Percentiles rank a stretch among this genome's conserved stretches.
Conservation (phyloP, 495 filamentous ascomycete genomes). For the Trichocladium antarcticum region DNA sequence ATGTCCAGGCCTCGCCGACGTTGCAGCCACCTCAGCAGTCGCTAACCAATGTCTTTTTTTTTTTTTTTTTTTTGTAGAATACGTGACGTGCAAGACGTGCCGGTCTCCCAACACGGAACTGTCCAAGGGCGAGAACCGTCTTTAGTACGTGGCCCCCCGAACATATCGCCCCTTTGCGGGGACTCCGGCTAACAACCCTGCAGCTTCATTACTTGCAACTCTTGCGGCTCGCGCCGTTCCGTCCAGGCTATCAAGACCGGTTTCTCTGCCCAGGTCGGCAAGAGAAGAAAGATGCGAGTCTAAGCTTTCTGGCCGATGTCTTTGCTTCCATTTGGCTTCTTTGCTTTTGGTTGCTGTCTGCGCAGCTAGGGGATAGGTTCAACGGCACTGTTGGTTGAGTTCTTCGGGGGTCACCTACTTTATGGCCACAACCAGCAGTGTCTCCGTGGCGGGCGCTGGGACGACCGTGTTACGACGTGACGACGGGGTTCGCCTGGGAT, state of each 20-base stretch:
- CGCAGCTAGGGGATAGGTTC: neutral
- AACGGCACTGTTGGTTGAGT: neutral
- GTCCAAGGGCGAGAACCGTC: constrained; percentile 95
- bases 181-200: constrained; percentile 13
- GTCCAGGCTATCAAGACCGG: constrained; percentile 98
- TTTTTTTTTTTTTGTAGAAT: no score
- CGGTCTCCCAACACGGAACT: constrained; percentile 88
- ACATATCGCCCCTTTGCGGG: constrained; percentile 56
- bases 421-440: neutral
- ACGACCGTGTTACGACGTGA: constrained; percentile 8
- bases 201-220: constrained; percentile 44
- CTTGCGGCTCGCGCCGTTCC: constrained; percentile 77
- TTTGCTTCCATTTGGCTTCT: neutral
- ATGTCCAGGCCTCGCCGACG: constrained; percentile 30
- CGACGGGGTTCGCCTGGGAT: constrained; percentile 5
- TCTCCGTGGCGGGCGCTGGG: constrained; percentile 9
- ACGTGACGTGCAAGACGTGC: constrained; percentile 98
- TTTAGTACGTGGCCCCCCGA: constrained; percentile 30
- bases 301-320: constrained; percentile 10
- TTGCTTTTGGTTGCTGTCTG: neutral
- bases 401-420: neutral
- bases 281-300: constrained; percentile 60
- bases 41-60: constrained; percentile 8
- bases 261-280: constrained; percentile 97
- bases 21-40: neutral